Conservation (phyloP, 371 early-diverging fungal species). For the Chytridium lagenaria region DNA sequence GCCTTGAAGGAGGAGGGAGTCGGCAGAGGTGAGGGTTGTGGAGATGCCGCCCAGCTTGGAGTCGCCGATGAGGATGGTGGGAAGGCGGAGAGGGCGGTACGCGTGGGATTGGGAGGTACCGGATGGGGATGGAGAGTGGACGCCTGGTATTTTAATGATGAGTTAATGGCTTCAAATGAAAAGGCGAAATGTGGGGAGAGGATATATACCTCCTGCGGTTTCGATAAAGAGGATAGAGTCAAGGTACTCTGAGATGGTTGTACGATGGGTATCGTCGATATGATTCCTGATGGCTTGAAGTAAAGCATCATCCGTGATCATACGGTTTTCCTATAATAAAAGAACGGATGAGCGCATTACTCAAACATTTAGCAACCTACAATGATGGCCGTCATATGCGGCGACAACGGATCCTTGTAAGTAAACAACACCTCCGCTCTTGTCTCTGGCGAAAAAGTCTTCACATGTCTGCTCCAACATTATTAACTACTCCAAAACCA, state of each 20-base stretch:
- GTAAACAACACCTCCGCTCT: slow-evolving; percentile 64
- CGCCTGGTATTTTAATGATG: too few relatives aligned
- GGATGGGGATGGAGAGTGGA: slow-evolving; percentile 79
- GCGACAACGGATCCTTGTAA: slow-evolving; percentile 79
- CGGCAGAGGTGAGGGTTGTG: slow-evolving; percentile 77
- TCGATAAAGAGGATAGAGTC: slow-evolving; percentile 54
- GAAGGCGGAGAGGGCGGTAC: slow-evolving; percentile 74
- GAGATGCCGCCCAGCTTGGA: slow-evolving; percentile 80
- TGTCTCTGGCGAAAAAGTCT: slow-evolving; percentile 53
- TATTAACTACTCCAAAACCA: too few relatives aligned
- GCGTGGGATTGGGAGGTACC: slow-evolving; percentile 76
- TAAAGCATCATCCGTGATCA: slow-evolving; percentile 53
- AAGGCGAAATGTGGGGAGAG: not conserved
- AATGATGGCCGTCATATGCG: slow-evolving; percentile 62
- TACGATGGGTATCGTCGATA: slow-evolving; percentile 40
- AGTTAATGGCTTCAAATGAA: too few relatives aligned
- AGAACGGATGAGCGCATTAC: not conserved
- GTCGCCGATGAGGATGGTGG: slow-evolving; percentile 78
- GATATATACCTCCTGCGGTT: slow-evolving; percentile 51
- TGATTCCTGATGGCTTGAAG: slow-evolving; percentile 52
- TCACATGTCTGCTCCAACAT: slow-evolving; percentile 77
- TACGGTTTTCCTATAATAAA: slow-evolving; percentile 40
- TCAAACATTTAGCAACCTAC: slow-evolving; percentile 23
- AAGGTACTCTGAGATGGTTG: not conserved
- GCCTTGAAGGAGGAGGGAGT: slow-evolving; percentile 72